Evolutionary conservation across 1,284 basidiomycete genomes (phyloP).

Genomic region (Naganishia sp.): DNA sequence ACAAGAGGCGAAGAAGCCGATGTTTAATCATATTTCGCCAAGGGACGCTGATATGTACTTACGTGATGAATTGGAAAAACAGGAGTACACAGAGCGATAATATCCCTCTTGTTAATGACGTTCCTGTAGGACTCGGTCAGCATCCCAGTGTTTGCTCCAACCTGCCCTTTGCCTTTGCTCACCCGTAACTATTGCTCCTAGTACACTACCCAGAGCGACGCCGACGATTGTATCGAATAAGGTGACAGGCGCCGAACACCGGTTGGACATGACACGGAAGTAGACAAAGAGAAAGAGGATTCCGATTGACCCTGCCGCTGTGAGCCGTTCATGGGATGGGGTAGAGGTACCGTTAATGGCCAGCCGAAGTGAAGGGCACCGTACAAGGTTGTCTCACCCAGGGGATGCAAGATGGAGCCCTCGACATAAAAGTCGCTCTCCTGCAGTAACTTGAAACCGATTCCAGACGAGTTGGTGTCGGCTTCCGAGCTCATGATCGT

Average conservation of each 20-base stretch:
- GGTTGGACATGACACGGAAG: constrained; percentile 35
- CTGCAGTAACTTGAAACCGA: constrained; percentile 10
- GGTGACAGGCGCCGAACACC: constrained; percentile 36
- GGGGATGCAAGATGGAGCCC: constrained; percentile 14
- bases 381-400: neutral
- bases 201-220: constrained; percentile 37
- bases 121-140: constrained; percentile 18
- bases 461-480: constrained; percentile 1
- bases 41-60: constrained; percentile 4
- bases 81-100: constrained; percentile 31
- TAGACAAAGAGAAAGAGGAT: constrained; percentile 36
- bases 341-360: neutral
- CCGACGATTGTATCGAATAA: constrained; percentile 37
- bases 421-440: constrained; percentile 10
- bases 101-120: constrained; percentile 33
- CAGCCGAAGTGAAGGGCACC: neutral
- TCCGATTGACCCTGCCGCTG: constrained; percentile 34
- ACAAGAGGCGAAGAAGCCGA: no score
- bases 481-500: neutral
- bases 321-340: neutral
- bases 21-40: no score
- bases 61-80: constrained; percentile 35
- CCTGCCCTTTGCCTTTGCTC: neutral
- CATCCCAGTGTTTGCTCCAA: no score
- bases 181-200: constrained; percentile 37